Evolutionary conservation across 306 rosid species (phyloP).

Genomic region (Cicer judaicum): DNA sequence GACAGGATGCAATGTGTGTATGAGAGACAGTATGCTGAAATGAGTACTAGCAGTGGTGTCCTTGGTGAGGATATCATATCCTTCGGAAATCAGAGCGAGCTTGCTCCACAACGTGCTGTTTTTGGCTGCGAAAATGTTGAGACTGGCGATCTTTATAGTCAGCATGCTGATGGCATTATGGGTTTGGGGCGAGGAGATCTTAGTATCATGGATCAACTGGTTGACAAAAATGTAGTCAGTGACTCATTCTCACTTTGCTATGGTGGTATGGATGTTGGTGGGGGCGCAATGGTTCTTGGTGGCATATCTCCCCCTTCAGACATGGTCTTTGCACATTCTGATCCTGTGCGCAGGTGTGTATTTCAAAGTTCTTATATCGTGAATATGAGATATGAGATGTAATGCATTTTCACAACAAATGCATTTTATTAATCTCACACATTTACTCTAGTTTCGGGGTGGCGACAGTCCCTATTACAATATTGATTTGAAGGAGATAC

Average conservation of each 20-base stretch:
- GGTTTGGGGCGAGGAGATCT: conserved; percentile 93
- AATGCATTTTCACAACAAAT: conserved; percentile 62
- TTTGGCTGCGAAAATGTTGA: conserved; percentile 91
- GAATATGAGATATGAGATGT: conserved; percentile 52
- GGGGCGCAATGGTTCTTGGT: conserved; percentile 99
- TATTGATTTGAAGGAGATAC: conserved; percentile 92
- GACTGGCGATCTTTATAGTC: conserved; percentile 91
- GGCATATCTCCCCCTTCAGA: conserved; percentile 77
- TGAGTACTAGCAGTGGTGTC: conserved; percentile 93
- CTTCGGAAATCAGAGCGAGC: conserved; percentile 83
- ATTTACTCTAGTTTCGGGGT: conserved; percentile 99
- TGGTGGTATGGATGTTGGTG: conserved; percentile 98
- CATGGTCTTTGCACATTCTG: conserved; percentile 77
- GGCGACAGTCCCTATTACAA: conserved; percentile 99
- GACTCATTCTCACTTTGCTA: conserved; percentile 96
- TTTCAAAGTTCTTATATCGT: conserved; percentile 40
- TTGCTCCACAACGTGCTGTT: conserved; percentile 80
- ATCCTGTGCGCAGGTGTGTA: conserved; percentile 86
- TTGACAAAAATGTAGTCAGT: conserved; percentile 71
- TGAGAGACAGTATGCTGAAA: conserved; percentile 95
- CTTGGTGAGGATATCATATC: conserved; percentile 88
- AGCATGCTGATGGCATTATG: conserved; percentile 98
- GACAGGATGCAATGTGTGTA: conserved; percentile 70
- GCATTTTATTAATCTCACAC: conserved; percentile 86
- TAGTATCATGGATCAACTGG: conserved; percentile 91